Evolutionary conservation across 768 basidiomycete genomes (phyloP).

Genomic region (Tubosaeta sp.): DNA sequence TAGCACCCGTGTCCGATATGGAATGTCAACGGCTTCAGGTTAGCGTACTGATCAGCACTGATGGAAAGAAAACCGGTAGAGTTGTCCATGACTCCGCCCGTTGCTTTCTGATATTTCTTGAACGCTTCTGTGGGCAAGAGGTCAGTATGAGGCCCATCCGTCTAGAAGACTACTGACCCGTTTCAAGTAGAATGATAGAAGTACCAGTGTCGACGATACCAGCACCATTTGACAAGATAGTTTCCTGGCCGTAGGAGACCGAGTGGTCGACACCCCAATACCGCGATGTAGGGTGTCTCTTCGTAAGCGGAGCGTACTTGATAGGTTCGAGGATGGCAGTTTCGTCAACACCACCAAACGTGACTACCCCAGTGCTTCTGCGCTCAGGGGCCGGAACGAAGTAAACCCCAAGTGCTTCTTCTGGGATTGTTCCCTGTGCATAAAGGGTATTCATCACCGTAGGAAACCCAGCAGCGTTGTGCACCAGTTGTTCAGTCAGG

Average conservation of each 20-base stretch:
- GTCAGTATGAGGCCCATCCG: neutral
- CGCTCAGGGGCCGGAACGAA: conserved; percentile 22
- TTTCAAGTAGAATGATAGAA: conserved; percentile 17
- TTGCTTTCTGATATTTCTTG: conserved; percentile 6
- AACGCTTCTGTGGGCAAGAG: conserved; percentile 13
- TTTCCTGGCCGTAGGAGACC: conserved; percentile 17
- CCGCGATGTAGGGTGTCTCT: conserved; percentile 7
- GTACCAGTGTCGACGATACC: conserved; percentile 31
- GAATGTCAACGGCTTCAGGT: conserved; percentile 20
- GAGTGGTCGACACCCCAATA: conserved; percentile 30
- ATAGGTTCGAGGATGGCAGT: conserved; percentile 10
- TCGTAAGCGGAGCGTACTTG: conserved; percentile 22
- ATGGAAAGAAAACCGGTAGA: conserved; percentile 24
- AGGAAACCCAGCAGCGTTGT: conserved; percentile 10
- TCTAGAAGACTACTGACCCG: conserved; percentile 4
- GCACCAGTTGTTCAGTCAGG: conserved; percentile 27
- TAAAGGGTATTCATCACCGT: conserved; percentile 35
- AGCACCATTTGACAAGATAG: conserved; percentile 14
- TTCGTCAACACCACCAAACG: conserved; percentile 22
- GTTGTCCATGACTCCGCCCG: conserved; percentile 11
- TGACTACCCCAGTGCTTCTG: conserved; percentile 13
- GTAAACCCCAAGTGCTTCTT: conserved; percentile 27
- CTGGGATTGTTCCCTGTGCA: conserved; percentile 22
- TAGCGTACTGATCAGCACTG: conserved; percentile 17
- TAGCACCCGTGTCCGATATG: conserved; percentile 3